Percentiles rank a stretch among this genome's conserved stretches.
These are phyloP conservation scores for Aspergillus sclerotioniger DNA, from an alignment of 495 filamentous ascomycete genomes.

Conservation along the genomic window DNA sequence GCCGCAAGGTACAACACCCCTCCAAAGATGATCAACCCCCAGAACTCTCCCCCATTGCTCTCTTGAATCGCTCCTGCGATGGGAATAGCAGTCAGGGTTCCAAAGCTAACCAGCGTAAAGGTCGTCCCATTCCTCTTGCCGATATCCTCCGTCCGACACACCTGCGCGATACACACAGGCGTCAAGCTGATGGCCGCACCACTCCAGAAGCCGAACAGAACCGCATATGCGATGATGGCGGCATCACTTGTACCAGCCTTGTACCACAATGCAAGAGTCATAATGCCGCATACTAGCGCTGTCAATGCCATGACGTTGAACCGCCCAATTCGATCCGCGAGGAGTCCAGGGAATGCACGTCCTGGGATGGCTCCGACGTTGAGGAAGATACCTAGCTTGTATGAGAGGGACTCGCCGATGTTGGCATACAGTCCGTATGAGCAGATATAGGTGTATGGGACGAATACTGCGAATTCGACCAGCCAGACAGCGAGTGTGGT, in stretches of 20 bases:
- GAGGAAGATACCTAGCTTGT: conserved; percentile 52
- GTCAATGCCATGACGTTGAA: conserved; percentile 65
- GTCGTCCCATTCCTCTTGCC: conserved; percentile 63
- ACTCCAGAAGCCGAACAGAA: conserved; percentile 60
- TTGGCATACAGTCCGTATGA: conserved; percentile 48
- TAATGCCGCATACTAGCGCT: conserved; percentile 44
- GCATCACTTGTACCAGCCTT: conserved; percentile 29
- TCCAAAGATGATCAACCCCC: conserved; percentile 53
- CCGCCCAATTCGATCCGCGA: conserved; percentile 64
- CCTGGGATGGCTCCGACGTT: conserved; percentile 49
- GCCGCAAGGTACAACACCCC: conserved; percentile 51
- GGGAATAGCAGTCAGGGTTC: conserved; percentile 70
- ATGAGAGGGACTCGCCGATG: conserved; percentile 46
- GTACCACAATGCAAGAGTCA: conserved; percentile 55
- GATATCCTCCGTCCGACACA: conserved; percentile 58
- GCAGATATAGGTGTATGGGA: conserved; percentile 69
- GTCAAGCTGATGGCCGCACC: conserved; percentile 59
- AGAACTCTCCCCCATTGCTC: conserved; percentile 22
- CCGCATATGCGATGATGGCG: conserved; percentile 54
- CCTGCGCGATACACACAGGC: conserved; percentile 58
- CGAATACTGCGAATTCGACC: conserved; percentile 71
- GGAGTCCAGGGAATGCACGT: conserved; percentile 52
- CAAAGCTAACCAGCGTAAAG: conserved; percentile 58
- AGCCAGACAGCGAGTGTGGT: conserved; percentile 64
- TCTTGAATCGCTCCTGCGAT: conserved; percentile 61